These are phyloP conservation scores for Tricholoma furcatifolium DNA, from an alignment of 768 basidiomycete genomes.

Conservation along the genomic window DNA sequence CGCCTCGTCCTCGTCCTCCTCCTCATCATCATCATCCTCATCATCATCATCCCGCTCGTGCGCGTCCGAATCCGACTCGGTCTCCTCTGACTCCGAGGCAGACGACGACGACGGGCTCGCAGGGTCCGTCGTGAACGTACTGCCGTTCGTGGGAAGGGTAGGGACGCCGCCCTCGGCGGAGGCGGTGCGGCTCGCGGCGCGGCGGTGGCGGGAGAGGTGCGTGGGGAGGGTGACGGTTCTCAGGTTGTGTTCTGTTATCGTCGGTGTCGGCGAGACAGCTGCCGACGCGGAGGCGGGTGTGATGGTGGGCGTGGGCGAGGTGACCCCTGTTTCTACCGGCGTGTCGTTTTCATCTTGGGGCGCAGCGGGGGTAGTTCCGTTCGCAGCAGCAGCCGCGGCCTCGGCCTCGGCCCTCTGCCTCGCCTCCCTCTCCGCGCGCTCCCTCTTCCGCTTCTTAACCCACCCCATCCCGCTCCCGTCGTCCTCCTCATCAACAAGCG, in stretches of 20 bases:
- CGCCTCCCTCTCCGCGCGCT: conserved; percentile 31
- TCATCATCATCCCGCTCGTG: no score
- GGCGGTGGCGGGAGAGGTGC: conserved; percentile 13
- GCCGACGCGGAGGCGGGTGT: not conserved
- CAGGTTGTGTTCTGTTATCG: conserved; percentile 14
- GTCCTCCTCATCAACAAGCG: conserved; percentile 52
- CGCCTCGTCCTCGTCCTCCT: conserved; percentile 13
- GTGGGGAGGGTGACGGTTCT: conserved; percentile 15
- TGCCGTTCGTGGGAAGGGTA: not conserved
- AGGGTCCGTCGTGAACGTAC: no score
- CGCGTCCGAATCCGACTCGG: not conserved
- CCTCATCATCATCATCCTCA: conserved; percentile 16
- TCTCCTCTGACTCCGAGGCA: conserved; percentile 12
- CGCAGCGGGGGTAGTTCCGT: not conserved
- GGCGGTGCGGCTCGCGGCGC: conserved; percentile 6
- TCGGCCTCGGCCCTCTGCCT: conserved; percentile 16
- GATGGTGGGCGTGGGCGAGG: no score
- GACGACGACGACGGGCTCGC: not conserved
- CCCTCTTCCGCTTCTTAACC: conserved; percentile 58
- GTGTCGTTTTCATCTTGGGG: not conserved
- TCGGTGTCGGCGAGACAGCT: conserved; percentile 3
- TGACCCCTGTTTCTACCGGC: no score
- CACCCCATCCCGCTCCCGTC: conserved; percentile 89
- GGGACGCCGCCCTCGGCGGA: not conserved
- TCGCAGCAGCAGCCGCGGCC: not conserved